These are phyloP conservation scores for Schwanniomyces occidentalis DNA, from an alignment of 805 yeast species.

Conservation along the genomic window DNA sequence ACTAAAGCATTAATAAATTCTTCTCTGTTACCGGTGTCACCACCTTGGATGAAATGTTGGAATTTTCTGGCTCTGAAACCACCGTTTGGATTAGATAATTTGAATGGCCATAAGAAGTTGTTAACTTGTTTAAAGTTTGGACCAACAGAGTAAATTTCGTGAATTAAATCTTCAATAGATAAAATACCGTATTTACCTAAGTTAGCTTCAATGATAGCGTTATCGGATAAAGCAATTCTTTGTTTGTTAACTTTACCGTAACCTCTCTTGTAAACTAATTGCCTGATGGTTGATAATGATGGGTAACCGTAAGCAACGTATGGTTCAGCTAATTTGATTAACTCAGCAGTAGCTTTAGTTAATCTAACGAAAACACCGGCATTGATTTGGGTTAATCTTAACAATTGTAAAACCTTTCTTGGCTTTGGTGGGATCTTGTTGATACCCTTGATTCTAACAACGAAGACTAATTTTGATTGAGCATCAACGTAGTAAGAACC, in stretches of 20 bases:
- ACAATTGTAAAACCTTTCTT: constrained; percentile 95
- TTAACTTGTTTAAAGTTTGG: constrained; percentile 98
- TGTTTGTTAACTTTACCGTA: constrained; percentile 96
- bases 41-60: constrained; percentile 97
- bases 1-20: constrained; percentile 91
- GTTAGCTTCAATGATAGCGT: constrained; percentile 81
- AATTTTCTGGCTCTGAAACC: constrained; percentile 98
- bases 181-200: constrained; percentile 92
- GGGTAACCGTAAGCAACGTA: constrained; percentile 98
- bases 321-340: constrained; percentile 92
- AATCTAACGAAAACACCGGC: constrained; percentile 93
- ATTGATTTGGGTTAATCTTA: constrained; percentile 92
- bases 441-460: constrained; percentile 99
- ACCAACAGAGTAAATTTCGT: constrained; percentile 94
- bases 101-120: constrained; percentile 99
- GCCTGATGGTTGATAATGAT: constrained; percentile 85
- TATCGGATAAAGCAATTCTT: constrained; percentile 88
- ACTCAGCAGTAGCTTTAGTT: constrained; percentile 93
- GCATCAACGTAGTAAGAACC: constrained; percentile 95
- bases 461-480: constrained; percentile 91
- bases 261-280: constrained; percentile 96
- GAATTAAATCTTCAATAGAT: constrained; percentile 91
- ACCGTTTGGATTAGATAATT: constrained; percentile 94
- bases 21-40: constrained; percentile 98
- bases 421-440: constrained; percentile 98